These are phyloP conservation scores for Dactylis glomerata DNA, from an alignment of 176 grass and related monocot genomes.

Conservation along the genomic window DNA sequence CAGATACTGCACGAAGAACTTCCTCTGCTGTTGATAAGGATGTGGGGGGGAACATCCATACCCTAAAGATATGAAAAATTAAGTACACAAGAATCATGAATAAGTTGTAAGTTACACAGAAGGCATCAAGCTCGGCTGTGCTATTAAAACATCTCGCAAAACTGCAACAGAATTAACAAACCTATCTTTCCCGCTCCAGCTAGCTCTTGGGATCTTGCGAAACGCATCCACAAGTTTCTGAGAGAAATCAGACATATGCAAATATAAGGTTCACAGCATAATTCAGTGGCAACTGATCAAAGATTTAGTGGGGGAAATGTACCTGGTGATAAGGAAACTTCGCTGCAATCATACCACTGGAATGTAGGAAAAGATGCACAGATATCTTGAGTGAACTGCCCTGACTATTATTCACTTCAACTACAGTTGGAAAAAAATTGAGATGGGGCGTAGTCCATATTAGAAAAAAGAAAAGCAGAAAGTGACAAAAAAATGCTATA, in stretches of 20 bases:
- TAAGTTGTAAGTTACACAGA: conserved; percentile 2
- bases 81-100: conserved; percentile 33
- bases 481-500: background rate
- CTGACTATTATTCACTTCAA: conserved; percentile 48
- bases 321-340: conserved; percentile 75
- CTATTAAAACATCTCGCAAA: background rate
- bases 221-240: conserved; percentile 78
- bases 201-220: conserved; percentile 76
- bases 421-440: conserved; percentile 18
- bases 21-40: conserved; percentile 65
- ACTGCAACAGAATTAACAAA: conserved; percentile 32
- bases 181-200: conserved; percentile 81
- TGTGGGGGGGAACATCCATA: conserved; percentile 83
- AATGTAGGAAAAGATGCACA: conserved; percentile 68
- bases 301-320: background rate
- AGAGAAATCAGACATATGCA: conserved; percentile 15
- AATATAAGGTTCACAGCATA: conserved; percentile 18
- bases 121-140: background rate
- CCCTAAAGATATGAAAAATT: conserved; percentile 40
- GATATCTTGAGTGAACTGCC: conserved; percentile 33
- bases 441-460: background rate
- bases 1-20: conserved; percentile 51
- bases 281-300: conserved; percentile 13
- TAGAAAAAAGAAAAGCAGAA: conserved; percentile 19
- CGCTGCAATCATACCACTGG: conserved; percentile 57